Percentiles rank a stretch among this genome's conserved stretches.
Conservation (phyloP, 192 early-diverging fungal genomes). For the Allomyces macrogynus region DNA sequence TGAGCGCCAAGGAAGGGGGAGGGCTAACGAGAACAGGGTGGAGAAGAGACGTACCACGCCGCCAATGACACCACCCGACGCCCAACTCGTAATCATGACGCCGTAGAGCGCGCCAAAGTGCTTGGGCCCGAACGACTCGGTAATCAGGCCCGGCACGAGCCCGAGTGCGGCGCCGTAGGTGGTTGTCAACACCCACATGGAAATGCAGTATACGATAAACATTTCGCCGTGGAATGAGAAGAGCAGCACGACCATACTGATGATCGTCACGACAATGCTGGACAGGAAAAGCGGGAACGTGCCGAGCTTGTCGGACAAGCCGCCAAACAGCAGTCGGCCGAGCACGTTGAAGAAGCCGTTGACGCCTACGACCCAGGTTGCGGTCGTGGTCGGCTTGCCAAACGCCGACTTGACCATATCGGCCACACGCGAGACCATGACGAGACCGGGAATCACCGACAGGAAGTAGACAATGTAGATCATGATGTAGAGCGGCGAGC, state of each 20-base stretch:
- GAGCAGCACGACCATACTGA: background rate
- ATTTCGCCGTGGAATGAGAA: background rate
- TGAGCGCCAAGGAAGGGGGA: too few species aligned
- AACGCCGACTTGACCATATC: conserved; percentile 38
- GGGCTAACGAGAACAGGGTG: too few species aligned
- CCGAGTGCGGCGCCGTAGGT: background rate
- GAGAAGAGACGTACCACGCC: background rate
- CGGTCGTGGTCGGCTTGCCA: conserved; percentile 6
- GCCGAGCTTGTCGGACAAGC: background rate
- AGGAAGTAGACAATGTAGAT: conserved; percentile 36
- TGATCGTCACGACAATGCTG: background rate
- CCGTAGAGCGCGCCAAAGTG: background rate
- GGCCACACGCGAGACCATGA: conserved; percentile 34
- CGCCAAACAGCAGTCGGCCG: background rate
- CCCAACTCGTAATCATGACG: background rate
- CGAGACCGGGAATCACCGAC: conserved; percentile 39
- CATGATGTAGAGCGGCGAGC: conserved; percentile 34
- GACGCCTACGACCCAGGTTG: background rate
- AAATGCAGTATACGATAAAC: background rate
- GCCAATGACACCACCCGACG: background rate
- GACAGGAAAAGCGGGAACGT: background rate
- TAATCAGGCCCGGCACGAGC: background rate
- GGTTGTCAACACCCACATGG: background rate
- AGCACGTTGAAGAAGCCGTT: background rate
- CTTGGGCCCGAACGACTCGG: background rate